Conservation (phyloP, 768 basidiomycete genomes). For the Trametes cingulata region DNA sequence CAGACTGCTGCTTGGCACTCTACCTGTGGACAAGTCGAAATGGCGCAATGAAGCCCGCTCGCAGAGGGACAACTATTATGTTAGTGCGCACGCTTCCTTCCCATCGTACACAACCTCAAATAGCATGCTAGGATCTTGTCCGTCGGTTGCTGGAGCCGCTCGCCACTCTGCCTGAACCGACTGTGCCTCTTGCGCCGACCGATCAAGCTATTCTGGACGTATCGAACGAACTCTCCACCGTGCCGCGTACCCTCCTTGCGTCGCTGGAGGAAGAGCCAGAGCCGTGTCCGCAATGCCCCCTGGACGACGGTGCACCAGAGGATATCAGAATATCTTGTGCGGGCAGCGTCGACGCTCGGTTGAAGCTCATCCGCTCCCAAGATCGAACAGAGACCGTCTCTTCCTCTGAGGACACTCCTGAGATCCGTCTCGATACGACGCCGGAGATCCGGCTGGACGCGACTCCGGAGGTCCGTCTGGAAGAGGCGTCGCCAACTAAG, state of each 20-base stretch:
- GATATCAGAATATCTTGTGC: slow-evolving; percentile 51
- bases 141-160: slow-evolving; percentile 62
- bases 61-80: slow-evolving; percentile 74
- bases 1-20: slow-evolving; percentile 56
- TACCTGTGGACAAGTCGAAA: slow-evolving; percentile 54
- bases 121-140: slow-evolving; percentile 60
- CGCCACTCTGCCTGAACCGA: slow-evolving; percentile 42
- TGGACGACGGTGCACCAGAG: slow-evolving; percentile 49
- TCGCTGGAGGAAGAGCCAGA: slow-evolving; percentile 58
- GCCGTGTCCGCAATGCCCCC: slow-evolving; percentile 44
- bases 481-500: slow-evolving; percentile 31
- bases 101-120: slow-evolving; percentile 7
- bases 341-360: slow-evolving; percentile 52
- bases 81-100: slow-evolving; percentile 36
- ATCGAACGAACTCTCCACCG: slow-evolving; percentile 55
- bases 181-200: slow-evolving; percentile 37
- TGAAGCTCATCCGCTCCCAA: slow-evolving; percentile 43
- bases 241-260: slow-evolving; percentile 51
- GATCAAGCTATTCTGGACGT: slow-evolving; percentile 53
- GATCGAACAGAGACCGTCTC: slow-evolving; percentile 27
- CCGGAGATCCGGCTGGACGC: slow-evolving; percentile 44
- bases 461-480: slow-evolving; percentile 43
- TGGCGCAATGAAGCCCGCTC: slow-evolving; percentile 61
- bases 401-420: slow-evolving; percentile 35
- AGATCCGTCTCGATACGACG: slow-evolving; percentile 39